Conservation (phyloP, 2,329 filamentous ascomycete genomes). For the Leptodontidium sp. region DNA sequence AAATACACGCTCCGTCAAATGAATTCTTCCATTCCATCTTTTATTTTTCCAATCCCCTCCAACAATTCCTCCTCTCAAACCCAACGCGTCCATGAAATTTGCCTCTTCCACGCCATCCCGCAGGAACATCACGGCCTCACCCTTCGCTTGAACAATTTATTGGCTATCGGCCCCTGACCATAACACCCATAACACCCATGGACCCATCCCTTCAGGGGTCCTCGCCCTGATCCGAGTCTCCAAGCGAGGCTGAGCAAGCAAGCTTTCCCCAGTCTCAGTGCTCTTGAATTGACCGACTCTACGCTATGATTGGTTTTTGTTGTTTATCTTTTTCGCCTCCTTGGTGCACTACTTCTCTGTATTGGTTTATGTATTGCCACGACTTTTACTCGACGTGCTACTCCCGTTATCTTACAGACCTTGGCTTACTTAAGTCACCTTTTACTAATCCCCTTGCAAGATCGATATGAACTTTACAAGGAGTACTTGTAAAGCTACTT, state of each 20-base stretch:
- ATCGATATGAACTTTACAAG: too few relatives aligned
- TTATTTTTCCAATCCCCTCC: too few relatives aligned
- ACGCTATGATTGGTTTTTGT: conserved; percentile 24
- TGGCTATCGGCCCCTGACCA: conserved; percentile 27
- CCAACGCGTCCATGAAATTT: neutral
- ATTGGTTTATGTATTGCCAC: conserved; percentile 17
- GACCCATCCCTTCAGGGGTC: neutral
- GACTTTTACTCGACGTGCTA: conserved; percentile 3
- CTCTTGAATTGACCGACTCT: conserved; percentile 23
- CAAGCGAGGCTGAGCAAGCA: conserved; percentile 19
- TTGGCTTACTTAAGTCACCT: too few relatives aligned
- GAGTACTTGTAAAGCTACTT: too few relatives aligned
- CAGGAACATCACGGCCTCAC: neutral
- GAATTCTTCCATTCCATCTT: too few relatives aligned
- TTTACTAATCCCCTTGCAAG: too few relatives aligned
- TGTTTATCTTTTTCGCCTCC: neutral
- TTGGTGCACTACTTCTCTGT: too few relatives aligned
- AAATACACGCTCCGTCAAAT: too few relatives aligned
- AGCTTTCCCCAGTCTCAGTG: conserved; percentile 25
- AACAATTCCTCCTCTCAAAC: too few relatives aligned
- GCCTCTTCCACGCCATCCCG: conserved; percentile 15
- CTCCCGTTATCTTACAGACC: too few relatives aligned
- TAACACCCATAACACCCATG: neutral
- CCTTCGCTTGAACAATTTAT: neutral
- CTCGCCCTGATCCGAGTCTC: neutral